Conservation (phyloP, 164 flowering plant species). For the Buxus sempervirens region DNA sequence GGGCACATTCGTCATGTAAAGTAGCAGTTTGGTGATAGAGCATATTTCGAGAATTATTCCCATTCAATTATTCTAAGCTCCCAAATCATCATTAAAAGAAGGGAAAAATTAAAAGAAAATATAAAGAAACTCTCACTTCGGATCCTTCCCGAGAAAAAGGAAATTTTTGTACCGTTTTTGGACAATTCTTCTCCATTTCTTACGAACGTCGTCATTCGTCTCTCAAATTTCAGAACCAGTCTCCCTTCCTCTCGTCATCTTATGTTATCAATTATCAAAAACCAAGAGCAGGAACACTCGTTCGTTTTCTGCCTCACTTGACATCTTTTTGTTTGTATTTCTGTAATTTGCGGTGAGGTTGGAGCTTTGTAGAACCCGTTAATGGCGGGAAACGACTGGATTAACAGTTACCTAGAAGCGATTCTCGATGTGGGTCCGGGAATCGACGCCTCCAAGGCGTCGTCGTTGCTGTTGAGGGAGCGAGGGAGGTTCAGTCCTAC, state of each 20-base stretch:
- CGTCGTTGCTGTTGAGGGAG: constrained; percentile 75
- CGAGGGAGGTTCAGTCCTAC: constrained; percentile 96
- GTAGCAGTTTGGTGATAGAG: background rate
- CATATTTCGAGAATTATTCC: constrained; percentile 1
- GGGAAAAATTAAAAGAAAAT: too few relatives aligned
- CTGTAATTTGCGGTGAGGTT: background rate
- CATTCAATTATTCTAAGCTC: too few relatives aligned
- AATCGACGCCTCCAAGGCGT: constrained; percentile 54
- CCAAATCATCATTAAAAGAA: background rate
- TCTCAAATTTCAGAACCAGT: background rate
- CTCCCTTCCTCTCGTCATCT: background rate
- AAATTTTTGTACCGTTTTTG: background rate
- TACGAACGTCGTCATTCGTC: background rate
- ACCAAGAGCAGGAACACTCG: background rate
- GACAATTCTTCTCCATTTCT: background rate
- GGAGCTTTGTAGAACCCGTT: background rate
- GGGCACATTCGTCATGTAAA: background rate
- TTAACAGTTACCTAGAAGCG: constrained; percentile 95
- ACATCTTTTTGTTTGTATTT: constrained; percentile 3
- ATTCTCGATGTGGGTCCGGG: constrained; percentile 87
- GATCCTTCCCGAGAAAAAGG: background rate
- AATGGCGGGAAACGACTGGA: constrained; percentile 99
- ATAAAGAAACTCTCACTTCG: too few relatives aligned
- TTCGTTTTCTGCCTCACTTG: background rate
- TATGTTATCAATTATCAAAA: constrained; percentile 1